Base-by-base conservation (phyloP, 768 basidiomycete genomes). In the Infundibulicybe gibba region DNA sequence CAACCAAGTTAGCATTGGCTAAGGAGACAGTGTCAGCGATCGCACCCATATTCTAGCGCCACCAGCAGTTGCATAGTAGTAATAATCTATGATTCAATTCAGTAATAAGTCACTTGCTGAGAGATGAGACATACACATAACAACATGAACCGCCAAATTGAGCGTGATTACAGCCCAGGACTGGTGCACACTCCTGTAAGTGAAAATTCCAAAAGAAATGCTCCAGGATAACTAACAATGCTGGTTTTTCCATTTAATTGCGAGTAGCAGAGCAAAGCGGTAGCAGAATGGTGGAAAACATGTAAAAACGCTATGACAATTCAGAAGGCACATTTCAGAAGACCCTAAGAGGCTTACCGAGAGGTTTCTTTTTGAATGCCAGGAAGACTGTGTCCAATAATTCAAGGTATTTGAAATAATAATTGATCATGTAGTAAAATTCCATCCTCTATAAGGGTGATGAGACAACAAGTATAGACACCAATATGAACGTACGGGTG, bases 201-300 rank as follows among this genome's bases (percentile, higher is more conserved):
- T 32, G 50, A 56, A 21, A 43, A 38, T 43, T n/a, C 40, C 34
- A 40, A 14, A 6, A 6, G 20, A 13, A 31, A 37, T 37, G 31
- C 38, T 35, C 41, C 43, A 49, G 2, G 30, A 17, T 15, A 32
- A 77, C 90, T 58, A 66, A 94, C 94, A 44, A 98, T 85, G 57
- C 88, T 94, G 40, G 97, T 98, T 65, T 80, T 83, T 54, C 97
- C 97, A 57, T 97, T 87, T 54, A 99, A 76, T 70, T 99, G 95
- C 45, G 85, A 84, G 65, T 84, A 97, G 71, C 97, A 97, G 48
- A 99, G 74, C 51, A 97, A 68, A 49, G 95, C 95, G 49, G 97
- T 98, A 14, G 95, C 97, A 48, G 97, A 92, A 74, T 99, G 97
- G 67, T 98, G 97, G 76, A 97, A 98, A 53, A 99, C 95, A 67